Percentiles rank a stretch among this genome's conserved stretches.
Conservation (phyloP, 768 basidiomycete genomes). For the Erythrobasidium yunnanense region DNA sequence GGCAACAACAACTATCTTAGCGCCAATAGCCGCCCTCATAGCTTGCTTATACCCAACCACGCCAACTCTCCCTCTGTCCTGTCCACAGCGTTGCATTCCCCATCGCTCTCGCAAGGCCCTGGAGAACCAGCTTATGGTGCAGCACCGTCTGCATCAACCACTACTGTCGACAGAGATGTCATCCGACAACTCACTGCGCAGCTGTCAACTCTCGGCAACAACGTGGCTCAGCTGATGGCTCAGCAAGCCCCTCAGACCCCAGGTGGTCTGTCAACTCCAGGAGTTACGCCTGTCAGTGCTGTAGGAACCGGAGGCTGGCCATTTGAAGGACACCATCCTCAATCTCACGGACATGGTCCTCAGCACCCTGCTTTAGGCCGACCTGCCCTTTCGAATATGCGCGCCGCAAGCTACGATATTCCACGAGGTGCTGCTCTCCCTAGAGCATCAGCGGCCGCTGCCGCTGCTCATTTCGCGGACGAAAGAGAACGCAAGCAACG, state of each 20-base stretch:
- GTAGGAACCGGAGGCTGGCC: neutral
- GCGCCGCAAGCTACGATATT: constrained; percentile 5
- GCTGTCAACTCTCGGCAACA: constrained; percentile 20
- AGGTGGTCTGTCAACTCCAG: neutral
- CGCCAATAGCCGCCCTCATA: constrained; percentile 10
- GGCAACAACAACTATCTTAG: constrained; percentile 2
- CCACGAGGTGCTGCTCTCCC: constrained; percentile 21
- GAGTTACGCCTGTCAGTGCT: neutral
- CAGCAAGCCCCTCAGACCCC: neutral
- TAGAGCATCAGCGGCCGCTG: neutral
- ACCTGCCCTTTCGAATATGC: neutral
- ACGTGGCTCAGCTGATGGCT: constrained; percentile 24
- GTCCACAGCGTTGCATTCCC: constrained; percentile 3
- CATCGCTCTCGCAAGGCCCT: neutral
- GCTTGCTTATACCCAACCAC: constrained; percentile 15
- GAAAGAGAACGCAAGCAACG: constrained; percentile 12
- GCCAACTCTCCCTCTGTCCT: constrained; percentile 1
- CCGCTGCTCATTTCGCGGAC: neutral
- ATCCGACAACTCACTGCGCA: constrained; percentile 20
- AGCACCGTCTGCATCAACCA: neutral
- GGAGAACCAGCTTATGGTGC: constrained; percentile 3
- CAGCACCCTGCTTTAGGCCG: constrained; percentile 1
- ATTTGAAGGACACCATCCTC: neutral
- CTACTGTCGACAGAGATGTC: neutral
- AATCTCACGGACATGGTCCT: neutral